Conservation (phyloP, 2,329 filamentous ascomycete species). For the Bipolaris gigantea region DNA sequence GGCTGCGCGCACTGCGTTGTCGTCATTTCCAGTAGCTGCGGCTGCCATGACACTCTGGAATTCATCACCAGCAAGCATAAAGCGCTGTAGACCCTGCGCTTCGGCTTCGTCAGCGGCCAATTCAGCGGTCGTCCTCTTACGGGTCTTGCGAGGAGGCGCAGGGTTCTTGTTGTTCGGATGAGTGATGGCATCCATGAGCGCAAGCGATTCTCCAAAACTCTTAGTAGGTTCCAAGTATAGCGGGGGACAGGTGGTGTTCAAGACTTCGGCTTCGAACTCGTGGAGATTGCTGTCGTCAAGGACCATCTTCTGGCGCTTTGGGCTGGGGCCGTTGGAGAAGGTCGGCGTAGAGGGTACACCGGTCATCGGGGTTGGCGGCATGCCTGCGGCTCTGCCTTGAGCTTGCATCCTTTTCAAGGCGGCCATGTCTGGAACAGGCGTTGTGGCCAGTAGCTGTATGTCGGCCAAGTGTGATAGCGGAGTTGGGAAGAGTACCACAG, state of each 20-base stretch:
- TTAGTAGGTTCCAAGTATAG: slow-evolving; percentile 77
- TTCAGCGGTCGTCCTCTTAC: slow-evolving; percentile 93
- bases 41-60: slow-evolving; percentile 65
- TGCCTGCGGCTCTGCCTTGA: slow-evolving; percentile 51
- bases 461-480: slow-evolving; percentile 74
- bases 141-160: slow-evolving; percentile 80
- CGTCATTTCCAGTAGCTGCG: slow-evolving; percentile 65
- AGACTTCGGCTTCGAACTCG: slow-evolving; percentile 74
- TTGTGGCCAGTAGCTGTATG: slow-evolving; percentile 73
- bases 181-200: slow-evolving; percentile 69
- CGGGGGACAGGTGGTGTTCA: slow-evolving; percentile 72
- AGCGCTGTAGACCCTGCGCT: slow-evolving; percentile 84
- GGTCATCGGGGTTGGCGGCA: slow-evolving; percentile 67
- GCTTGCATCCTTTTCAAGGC: slow-evolving; percentile 54
- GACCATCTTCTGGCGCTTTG: slow-evolving; percentile 72
- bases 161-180: slow-evolving; percentile 77
- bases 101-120: slow-evolving; percentile 92
- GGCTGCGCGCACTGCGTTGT: slow-evolving; percentile 63
- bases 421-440: slow-evolving; percentile 59
- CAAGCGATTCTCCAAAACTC: slow-evolving; percentile 68
- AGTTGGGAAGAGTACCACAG: slow-evolving; percentile 84
- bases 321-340: slow-evolving; percentile 64
- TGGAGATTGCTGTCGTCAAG: slow-evolving; percentile 74
- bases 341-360: slow-evolving; percentile 58
- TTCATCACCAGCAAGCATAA: slow-evolving; percentile 91